Evolutionary conservation across 2,329 filamentous ascomycete genomes (phyloP), one percentile per base, ranked within the genome.

Genomic region (Magnaporthiopsis poae): DNA sequence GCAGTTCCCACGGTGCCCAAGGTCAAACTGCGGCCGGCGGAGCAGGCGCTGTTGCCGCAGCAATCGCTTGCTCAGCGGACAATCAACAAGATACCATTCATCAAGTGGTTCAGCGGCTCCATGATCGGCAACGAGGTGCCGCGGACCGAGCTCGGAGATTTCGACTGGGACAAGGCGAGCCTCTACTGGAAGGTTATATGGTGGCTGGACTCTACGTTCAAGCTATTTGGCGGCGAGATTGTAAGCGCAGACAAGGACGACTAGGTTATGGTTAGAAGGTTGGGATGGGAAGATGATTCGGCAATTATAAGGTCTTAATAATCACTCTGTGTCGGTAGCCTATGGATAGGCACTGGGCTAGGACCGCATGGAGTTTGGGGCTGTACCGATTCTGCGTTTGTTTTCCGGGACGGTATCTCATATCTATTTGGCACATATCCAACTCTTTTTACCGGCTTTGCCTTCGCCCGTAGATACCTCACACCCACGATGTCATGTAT

Each of bases 101-200:
- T 92, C 68, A 85, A 84, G 71, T 92, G 88, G 86, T 89, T 92
- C 73, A 87, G 86, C 62, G 87, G 79, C 69, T 87, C 80, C 71
- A 86, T 93, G 76, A 92, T 94, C 72, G 90, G 90, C 7, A 87
- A 87, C 73, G 84, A 89, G 74, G 86, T 94, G 59, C 91, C 91
- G 9, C 82, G 89, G 60, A 88, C 83, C 65, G 89, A 92, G 65
- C 81, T 84, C 61, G 91, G 90, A 67, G 87, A 86, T 60, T 93
- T 96, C 71, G 93, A 97, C 76, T 90, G 88, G 81, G 85, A 85
- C 60, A 79, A 79, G 62, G 87, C 87, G 13, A 88, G 86, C 68
- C 75, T 89, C 68, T 89, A 89, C 77, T 89, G 87, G 87, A 86
- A 85, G 75, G 72, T 88, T 61, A 85, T 89, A 71, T 89, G 83